Percentiles rank a stretch among this genome's conserved stretches.
Conservation (phyloP, 441 rosid species). For the Metrosideros polymorpha region DNA sequence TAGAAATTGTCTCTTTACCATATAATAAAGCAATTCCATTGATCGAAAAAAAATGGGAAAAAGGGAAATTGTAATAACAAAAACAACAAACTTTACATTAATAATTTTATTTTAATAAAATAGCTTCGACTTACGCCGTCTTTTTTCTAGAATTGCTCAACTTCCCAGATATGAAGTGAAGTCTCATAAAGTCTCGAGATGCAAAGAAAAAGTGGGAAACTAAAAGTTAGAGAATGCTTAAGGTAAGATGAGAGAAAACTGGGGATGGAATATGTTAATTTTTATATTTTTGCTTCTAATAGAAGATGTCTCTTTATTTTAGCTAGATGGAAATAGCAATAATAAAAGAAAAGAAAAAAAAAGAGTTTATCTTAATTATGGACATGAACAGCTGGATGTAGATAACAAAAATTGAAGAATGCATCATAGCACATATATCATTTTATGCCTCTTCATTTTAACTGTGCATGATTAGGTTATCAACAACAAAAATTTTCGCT, state of each 20-base stretch:
- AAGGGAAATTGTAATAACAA: background rate
- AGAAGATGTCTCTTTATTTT: no score
- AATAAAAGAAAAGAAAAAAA: no score
- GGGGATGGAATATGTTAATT: no score
- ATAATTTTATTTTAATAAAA: no score
- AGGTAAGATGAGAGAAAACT: no score
- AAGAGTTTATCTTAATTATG: no score
- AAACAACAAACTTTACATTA: no score
- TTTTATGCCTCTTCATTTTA: background rate
- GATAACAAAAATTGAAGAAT: background rate
- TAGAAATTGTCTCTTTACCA: background rate
- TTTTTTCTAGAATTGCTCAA: background rate
- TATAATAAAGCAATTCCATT: no score
- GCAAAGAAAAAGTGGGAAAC: background rate
- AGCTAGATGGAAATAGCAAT: no score
- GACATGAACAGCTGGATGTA: no score
- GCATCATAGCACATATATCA: background rate
- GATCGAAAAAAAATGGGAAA: no score
- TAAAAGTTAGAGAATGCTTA: background rate
- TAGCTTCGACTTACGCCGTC: background rate
- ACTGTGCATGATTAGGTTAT: background rate
- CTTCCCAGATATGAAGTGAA: background rate
- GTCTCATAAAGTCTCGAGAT: background rate
- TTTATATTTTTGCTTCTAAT: no score
- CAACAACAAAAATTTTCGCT: background rate